Evolutionary conservation across 345 rosid species (phyloP), one percentile per base, ranked within the genome.

Genomic region (Salix purpurea): DNA sequence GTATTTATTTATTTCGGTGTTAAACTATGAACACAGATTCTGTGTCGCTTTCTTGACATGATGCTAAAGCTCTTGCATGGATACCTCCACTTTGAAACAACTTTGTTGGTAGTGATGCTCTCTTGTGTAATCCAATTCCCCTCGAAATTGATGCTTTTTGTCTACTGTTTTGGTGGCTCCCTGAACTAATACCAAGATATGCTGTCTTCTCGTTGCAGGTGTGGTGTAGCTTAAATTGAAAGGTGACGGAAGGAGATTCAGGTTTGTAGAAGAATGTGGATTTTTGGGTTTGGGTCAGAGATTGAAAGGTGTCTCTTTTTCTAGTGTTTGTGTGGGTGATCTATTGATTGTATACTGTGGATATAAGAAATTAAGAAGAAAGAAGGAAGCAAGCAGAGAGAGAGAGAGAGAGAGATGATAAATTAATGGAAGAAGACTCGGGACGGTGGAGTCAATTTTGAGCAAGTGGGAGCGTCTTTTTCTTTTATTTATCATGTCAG

Each of bases 391-490:
- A 34, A 34, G 36, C 36, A 5, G 37, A 34, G 37, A 34, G 37
- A 69, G 50, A 42, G 71, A 81, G 78, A 78, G 72, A 67, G 46
- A 44, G 24, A 81, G 21, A 54, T 64, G 13, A 82, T 70, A 80
- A 79, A 84, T 74, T 84, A 83, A 44, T 77, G 30, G 56, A 73
- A 80, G 44, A 73, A 76, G 67, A 40, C 44, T 10, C 12, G 0
- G 64, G 83, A 83, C 62, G 79, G 85, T 83, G 82, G 91, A 89
- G 97, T 89, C 90, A 88, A 90, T 85, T 69, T 84, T 83, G 83
- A 80, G 91, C 87, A 83, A 85, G 89, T 89, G 91, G 90, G 91
- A 67, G 80, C 88, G 88, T 89, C 79, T 83, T 56, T 32, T 83
- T 73, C 76, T 64, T 79, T 84, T 77, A 81, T 85, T 64, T 69